Conservation (phyloP, 2,329 filamentous ascomycete species). For the Immersiporthe knoxdaviesiana region DNA sequence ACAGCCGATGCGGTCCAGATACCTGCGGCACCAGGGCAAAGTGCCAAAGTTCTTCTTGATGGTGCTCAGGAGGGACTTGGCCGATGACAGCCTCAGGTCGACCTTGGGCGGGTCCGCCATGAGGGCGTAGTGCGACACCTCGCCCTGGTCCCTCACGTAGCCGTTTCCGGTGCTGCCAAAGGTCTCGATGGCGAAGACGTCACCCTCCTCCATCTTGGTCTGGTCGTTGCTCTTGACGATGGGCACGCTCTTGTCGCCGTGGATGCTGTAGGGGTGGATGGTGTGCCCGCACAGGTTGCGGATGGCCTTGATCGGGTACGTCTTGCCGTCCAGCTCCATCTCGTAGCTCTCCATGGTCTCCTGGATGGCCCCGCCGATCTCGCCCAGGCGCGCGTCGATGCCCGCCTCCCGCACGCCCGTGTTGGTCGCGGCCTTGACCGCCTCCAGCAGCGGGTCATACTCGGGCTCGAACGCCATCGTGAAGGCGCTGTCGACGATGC, state of each 20-base stretch:
- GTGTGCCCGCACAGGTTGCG: constrained; percentile 89
- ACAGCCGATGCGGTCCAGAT: constrained; percentile 89
- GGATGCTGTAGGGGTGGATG: constrained; percentile 86
- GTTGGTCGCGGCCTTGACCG: constrained; percentile 77
- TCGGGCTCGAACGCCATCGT: constrained; percentile 75
- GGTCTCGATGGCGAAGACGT: constrained; percentile 94
- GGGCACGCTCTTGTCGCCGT: constrained; percentile 90
- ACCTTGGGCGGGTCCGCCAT: constrained; percentile 73
- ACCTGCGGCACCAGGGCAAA: constrained; percentile 86
- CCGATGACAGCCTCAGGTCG: constrained; percentile 76
- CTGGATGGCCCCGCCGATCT: constrained; percentile 83
- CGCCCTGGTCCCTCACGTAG: constrained; percentile 84
- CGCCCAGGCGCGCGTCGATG: constrained; percentile 86
- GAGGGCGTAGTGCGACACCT: constrained; percentile 87
- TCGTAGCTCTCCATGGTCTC: constrained; percentile 95
- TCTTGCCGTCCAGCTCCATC: constrained; percentile 78
- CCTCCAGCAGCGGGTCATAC: constrained; percentile 74
- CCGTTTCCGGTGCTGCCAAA: constrained; percentile 93
- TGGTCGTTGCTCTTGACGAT: constrained; percentile 87
- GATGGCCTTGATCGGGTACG: constrained; percentile 81
- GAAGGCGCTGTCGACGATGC: constrained; percentile 81
- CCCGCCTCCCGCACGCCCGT: constrained; percentile 89
- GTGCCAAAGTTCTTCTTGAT: constrained; percentile 98
- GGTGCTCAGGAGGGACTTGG: constrained; percentile 81
- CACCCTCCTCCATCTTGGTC: constrained; percentile 97